phyloP scores from a whole-genome alignment of 768 basidiomycete species.

The Fistulinella prunicolor region DNA sequence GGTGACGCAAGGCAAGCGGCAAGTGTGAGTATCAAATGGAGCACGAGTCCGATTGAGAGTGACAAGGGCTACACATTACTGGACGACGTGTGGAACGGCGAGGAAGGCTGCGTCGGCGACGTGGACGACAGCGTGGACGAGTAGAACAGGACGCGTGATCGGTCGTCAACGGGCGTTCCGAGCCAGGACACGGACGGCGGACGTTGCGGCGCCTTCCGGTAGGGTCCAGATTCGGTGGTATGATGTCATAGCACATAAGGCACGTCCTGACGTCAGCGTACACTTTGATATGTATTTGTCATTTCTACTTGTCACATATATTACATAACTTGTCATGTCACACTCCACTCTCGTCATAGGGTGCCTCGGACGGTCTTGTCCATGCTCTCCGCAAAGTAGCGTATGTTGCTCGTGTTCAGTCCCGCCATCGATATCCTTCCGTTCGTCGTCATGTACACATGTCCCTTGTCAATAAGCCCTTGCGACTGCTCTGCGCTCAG shows the following conservation, averaged over 20 bases:
- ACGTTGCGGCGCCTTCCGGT: constrained; percentile 26
- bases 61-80: constrained; percentile 10
- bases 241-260: constrained; percentile 31
- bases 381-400: constrained; percentile 67
- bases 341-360: constrained; percentile 24
- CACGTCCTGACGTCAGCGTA: constrained; percentile 28
- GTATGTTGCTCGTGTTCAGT: constrained; percentile 75
- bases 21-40: constrained; percentile 9
- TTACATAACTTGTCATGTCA: background rate
- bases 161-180: constrained; percentile 17
- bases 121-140: constrained; percentile 20
- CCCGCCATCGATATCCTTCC: constrained; percentile 96
- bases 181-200: constrained; percentile 12
- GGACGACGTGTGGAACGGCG: constrained; percentile 11
- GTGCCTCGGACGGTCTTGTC: constrained; percentile 62
- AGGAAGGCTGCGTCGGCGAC: constrained; percentile 14
- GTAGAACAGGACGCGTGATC: no score
- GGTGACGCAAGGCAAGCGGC: constrained; percentile 26
- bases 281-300: background rate
- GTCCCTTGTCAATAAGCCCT: constrained; percentile 64
- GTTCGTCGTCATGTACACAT: constrained; percentile 83
- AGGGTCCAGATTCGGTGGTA: constrained; percentile 22
- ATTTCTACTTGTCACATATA: background rate
- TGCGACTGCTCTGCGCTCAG: constrained; percentile 64
- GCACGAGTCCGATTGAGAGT: constrained; percentile 15